Base-by-base conservation (phyloP, 345 rosid genomes). In the Melaleuca alternifolia region DNA sequence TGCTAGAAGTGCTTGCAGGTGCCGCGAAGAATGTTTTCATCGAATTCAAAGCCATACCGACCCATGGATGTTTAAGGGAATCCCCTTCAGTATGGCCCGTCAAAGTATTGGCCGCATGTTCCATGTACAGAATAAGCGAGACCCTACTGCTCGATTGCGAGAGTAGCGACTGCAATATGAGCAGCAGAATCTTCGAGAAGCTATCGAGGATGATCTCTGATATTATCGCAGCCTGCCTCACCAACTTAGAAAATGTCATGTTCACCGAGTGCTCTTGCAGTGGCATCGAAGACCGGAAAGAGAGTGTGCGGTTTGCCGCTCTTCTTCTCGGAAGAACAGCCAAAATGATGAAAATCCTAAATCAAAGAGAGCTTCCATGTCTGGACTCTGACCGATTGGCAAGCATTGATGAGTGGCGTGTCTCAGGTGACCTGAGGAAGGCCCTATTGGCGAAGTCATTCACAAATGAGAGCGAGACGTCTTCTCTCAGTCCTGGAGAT, bases 51-150 rank as follows among this genome's bases (percentile, higher is more conserved):
- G 86, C 85, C 86, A 61, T 26, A 85, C n/a, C 88, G 50, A 21
- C 71, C 84, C 77, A 84, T 83, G 86, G 85, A 53, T 93, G 95
- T 50, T 83, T 82, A 13, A 89, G 88, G 88, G 96, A 89, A 26
- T 88, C 51, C 86, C 89, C 97, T 33, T 91, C 95, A n/a, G 90
- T 87, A 28, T 97, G 99, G 99, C 97, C 97, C 14, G 50, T 90
- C 84, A 93, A 90, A 87, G 90, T 90, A 51, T 83, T 93, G 89
- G 97, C 98, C 13, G 96, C 98, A 13, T 91, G 96, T 88, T 95
- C 97, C 88, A 94, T 96, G 98, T 94, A 96, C 76, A 86, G 96
- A 89, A 90, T 94, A 85, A 92, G 94, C 88, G 90, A 91, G 89
- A 93, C 96, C 75, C 88, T 94, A 82, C 89, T 96, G 85, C 91